A percentile compares a stretch with the other conserved stretches of the same genome.
These are phyloP conservation scores for Plasmodium falciparum DNA, from an alignment of 169 alveolate genomes.

Conservation along the genomic window DNA sequence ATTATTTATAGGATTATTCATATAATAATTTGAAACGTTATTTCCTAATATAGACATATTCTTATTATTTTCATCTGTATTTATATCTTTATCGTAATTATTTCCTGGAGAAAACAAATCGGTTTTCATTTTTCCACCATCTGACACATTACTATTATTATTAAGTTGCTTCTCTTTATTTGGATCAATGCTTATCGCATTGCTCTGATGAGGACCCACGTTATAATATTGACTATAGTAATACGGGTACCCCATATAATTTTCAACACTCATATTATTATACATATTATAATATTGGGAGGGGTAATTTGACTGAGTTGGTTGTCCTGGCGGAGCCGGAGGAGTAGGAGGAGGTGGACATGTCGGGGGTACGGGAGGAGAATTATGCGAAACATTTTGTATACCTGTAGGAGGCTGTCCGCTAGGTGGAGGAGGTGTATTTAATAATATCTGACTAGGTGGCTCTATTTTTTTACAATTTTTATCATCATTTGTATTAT, in stretches of 20 bases:
- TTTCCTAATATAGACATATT: background rate
- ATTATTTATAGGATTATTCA: conserved; percentile 1
- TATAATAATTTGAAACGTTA: background rate
- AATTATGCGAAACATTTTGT: too few species aligned
- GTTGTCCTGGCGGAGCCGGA: too few species aligned
- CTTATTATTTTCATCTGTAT: background rate
- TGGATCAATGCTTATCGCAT: background rate
- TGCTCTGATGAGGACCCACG: background rate
- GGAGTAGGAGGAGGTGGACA: too few species aligned
- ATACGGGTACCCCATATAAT: conserved; percentile 6
- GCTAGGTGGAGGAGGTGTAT: too few species aligned
- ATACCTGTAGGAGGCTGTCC: too few species aligned
- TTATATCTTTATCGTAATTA: background rate
- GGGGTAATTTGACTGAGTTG: background rate
- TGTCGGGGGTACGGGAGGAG: too few species aligned
- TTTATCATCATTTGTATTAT: too few species aligned
- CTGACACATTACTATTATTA: background rate
- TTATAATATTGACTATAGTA: conserved; percentile 20
- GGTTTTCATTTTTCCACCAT: too few species aligned
- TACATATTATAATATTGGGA: conserved; percentile 2
- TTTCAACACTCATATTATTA: background rate
- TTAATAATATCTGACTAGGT: too few species aligned
- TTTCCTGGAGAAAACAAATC: too few species aligned
- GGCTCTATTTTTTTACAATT: too few species aligned
- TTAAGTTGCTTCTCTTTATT: background rate